Conservation (phyloP, 768 basidiomycete genomes). For the Dioszegia aurantiaca region DNA sequence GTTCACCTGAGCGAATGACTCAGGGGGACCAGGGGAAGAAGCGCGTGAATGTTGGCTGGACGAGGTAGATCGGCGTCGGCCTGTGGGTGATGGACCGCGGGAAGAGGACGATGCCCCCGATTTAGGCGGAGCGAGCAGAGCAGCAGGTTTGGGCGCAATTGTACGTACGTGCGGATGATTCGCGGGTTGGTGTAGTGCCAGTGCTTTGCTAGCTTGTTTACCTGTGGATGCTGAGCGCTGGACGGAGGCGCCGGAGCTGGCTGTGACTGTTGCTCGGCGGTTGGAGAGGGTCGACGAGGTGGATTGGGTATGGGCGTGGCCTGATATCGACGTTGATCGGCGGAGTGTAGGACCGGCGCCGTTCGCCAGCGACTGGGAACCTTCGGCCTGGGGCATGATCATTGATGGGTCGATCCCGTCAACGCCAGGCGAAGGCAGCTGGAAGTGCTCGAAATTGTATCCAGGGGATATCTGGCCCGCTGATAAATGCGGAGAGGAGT, state of each 20-base stretch:
- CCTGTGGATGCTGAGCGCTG: constrained; percentile 30
- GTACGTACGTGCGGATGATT: constrained; percentile 31
- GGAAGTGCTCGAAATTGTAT: constrained; percentile 1
- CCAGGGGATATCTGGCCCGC: background rate
- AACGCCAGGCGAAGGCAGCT: background rate
- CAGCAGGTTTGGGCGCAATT: constrained; percentile 16
- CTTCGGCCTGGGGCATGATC: background rate
- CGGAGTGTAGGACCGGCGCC: background rate
- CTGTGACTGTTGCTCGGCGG: constrained; percentile 33
- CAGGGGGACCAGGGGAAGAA: background rate
- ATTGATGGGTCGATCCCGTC: background rate
- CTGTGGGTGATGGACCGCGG: constrained; percentile 4
- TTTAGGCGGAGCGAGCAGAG: constrained; percentile 13
- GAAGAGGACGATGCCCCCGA: background rate
- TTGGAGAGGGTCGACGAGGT: constrained; percentile 10
- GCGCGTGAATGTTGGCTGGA: constrained; percentile 13
- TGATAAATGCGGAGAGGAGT: background rate
- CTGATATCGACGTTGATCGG: constrained; percentile 3
- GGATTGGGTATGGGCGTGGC: constrained; percentile 10
- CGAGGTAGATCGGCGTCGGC: constrained; percentile 14
- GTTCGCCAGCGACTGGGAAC: background rate
- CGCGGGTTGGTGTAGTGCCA: constrained; percentile 23
- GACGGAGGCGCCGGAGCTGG: constrained; percentile 8
- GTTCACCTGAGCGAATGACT: background rate
- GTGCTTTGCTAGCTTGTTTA: constrained; percentile 34